Evolutionary conservation across 305 asterid genomes (phyloP), one percentile per base, ranked within the genome.

Genomic region (Coffea humblotiana): DNA sequence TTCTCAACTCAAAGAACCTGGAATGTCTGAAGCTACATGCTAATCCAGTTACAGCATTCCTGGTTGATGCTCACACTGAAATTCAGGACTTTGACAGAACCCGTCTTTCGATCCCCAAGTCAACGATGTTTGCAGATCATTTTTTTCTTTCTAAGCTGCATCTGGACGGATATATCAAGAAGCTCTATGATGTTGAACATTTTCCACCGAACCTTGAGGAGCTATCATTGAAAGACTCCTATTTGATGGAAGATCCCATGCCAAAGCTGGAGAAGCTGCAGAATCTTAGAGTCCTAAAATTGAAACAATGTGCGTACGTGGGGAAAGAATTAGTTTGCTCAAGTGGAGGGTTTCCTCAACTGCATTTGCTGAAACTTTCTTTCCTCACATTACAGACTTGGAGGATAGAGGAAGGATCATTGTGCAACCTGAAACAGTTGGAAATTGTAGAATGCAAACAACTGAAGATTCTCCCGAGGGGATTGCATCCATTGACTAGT

Each of bases 161-260:
- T 74, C 37, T 74, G 40, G 78, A 66, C 51, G 83, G 83, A 74
- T 74, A n/a, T 40, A 29, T 74, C 61, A 63, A 48, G 27, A 64
- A 51, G 14, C 79, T 80, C 10, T 70, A 25, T 72, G 77, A 66
- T 25, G 16, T 35, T 48, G 73, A 75, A 74, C 29, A 80, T 18
- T 74, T 80, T 47, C 83, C 83, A 18, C 83, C 83, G 13, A 49
- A 80, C 73, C 80, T 81, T 27, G 68, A 70, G 29, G 77, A 81
- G 67, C 60, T 81, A 40, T 56, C 79, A 4, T 76, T 81, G 15
- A 29, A 81, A 37, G 77, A 45, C 16, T 37, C 65, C 27, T 14
- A 21, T 43, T 48, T 80, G 64, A 56, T 56, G 63, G 77, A 81
- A 67, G 83, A 81, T 27, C 83, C 83, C 54, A 75, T 81, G 77